phyloP scores from a whole-genome alignment of 1,139 yeast species.

The Barnettozyma hawaiiensis region DNA sequence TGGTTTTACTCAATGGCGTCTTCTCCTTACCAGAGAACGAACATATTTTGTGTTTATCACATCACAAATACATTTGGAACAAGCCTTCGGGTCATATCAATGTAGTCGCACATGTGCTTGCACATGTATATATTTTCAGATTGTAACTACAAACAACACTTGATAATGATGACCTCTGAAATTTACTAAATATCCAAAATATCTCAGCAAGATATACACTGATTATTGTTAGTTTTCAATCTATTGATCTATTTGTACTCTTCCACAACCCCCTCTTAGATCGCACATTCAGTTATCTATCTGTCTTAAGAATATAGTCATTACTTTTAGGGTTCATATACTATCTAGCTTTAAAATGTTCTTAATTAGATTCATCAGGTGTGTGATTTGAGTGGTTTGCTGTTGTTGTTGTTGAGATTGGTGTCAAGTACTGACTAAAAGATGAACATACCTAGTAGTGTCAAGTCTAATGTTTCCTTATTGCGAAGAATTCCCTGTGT shows the following conservation, averaged over 20 bases:
- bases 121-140: no score
- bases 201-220: no score
- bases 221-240: no score
- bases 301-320: slow-evolving; percentile 23
- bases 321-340: slow-evolving; percentile 23
- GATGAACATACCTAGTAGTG: not conserved
- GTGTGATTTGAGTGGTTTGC: no score
- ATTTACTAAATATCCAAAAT: no score
- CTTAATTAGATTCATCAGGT: slow-evolving; percentile 25
- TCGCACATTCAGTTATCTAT: not conserved
- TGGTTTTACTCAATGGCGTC: slow-evolving; percentile 18
- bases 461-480: not conserved
- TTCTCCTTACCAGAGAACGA: slow-evolving; percentile 22
- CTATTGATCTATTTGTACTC: no score
- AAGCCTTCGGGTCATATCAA: not conserved
- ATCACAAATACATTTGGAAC: not conserved
- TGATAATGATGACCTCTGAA: no score
- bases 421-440: not conserved
- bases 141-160: no score
- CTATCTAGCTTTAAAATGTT: slow-evolving; percentile 27
- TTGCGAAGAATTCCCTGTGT: not conserved
- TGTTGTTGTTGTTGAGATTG: no score
- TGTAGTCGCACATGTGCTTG: no score
- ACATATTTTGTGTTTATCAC: slow-evolving; percentile 12
- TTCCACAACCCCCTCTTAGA: no score